Evolutionary conservation across 108 stramenopile species (phyloP).

Genomic region (Skeletonema costatum): DNA sequence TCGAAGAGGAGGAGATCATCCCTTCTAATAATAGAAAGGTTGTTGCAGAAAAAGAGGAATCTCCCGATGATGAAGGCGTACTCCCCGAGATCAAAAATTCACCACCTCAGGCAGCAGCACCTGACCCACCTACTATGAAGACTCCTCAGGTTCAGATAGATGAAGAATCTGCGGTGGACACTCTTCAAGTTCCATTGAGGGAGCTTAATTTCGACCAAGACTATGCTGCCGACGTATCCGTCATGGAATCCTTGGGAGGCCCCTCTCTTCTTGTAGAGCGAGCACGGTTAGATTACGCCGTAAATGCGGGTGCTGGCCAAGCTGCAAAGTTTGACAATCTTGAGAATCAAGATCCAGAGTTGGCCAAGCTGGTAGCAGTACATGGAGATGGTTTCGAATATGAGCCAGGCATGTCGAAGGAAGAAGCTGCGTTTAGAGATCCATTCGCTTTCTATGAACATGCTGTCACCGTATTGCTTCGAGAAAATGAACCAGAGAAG

Average conservation of each 20-base stretch:
- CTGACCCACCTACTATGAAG: not conserved
- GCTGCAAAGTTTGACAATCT: conserved; percentile 37
- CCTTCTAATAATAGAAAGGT: not conserved
- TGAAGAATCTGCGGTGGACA: conserved; percentile 54
- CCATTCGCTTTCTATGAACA: conserved; percentile 78
- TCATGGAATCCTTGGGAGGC: conserved; percentile 89
- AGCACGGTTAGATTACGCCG: conserved; percentile 50
- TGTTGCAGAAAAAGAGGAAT: conserved; percentile 18
- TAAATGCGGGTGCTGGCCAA: conserved; percentile 22
- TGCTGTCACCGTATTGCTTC: conserved; percentile 71
- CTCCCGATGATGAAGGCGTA: not conserved
- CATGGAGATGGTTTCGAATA: conserved; percentile 72
- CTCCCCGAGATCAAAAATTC: conserved; percentile 37
- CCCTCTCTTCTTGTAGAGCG: conserved; percentile 84
- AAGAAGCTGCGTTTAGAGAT: conserved; percentile 75
- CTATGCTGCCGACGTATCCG: conserved; percentile 83
- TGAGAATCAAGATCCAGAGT: conserved; percentile 41
- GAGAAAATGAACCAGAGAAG: conserved; percentile 88
- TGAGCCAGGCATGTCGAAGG: conserved; percentile 67
- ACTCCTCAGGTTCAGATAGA: conserved; percentile 34
- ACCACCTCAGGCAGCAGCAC: conserved; percentile 12
- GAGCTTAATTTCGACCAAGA: conserved; percentile 85
- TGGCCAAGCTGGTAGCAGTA: conserved; percentile 57
- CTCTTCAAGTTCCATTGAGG: conserved; percentile 53
- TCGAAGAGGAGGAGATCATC: conserved; percentile 20